Evolutionary conservation across 2,329 filamentous ascomycete species (phyloP).

Genomic region (Phialemoniopsis sp.): DNA sequence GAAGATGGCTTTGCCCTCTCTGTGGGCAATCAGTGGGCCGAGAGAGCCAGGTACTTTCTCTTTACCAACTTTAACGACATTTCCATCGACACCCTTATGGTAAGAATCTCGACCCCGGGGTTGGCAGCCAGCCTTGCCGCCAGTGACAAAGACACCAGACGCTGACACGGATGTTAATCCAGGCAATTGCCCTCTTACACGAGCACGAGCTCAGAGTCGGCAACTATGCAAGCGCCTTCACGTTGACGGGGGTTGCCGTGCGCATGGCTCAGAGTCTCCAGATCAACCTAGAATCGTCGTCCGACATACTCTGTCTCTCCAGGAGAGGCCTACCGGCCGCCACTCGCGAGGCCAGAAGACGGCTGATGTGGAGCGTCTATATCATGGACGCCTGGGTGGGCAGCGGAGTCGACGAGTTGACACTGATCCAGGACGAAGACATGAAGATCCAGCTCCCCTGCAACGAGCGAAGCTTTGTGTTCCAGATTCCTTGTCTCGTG

Average conservation of each 20-base stretch:
- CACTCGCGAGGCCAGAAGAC: slow-evolving; percentile 7
- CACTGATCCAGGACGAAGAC: slow-evolving; percentile 8
- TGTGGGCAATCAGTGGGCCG: slow-evolving; percentile 9
- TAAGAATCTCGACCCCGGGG: no score
- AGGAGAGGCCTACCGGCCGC: slow-evolving; percentile 3
- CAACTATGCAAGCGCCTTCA: slow-evolving; percentile 9
- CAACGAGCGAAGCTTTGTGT: slow-evolving; percentile 9
- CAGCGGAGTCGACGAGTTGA: slow-evolving; percentile 6
- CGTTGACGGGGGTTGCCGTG: slow-evolving; percentile 23
- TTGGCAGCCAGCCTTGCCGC: no score
- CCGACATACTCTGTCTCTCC: slow-evolving; percentile 1
- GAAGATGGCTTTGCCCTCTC: slow-evolving; percentile 2
- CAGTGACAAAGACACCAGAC: no score
- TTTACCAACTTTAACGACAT: slow-evolving; percentile 3
- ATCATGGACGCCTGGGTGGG: slow-evolving; percentile 10
- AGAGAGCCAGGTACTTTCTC: slow-evolving; percentile 7
- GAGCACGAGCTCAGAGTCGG: slow-evolving; percentile 9
- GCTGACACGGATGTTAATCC: no score
- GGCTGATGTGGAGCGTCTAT: slow-evolving; percentile 11
- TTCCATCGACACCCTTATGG: slow-evolving; percentile 10
- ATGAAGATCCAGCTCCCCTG: slow-evolving; percentile 17
- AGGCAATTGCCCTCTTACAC: slow-evolving; percentile 10
- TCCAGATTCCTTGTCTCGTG: slow-evolving; percentile 8
- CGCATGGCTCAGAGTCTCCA: slow-evolving; percentile 39
- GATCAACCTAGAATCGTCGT: slow-evolving; percentile 26